Base-by-base conservation (phyloP, 352 stramenopile genomes). In the Pythium angustatum region DNA sequence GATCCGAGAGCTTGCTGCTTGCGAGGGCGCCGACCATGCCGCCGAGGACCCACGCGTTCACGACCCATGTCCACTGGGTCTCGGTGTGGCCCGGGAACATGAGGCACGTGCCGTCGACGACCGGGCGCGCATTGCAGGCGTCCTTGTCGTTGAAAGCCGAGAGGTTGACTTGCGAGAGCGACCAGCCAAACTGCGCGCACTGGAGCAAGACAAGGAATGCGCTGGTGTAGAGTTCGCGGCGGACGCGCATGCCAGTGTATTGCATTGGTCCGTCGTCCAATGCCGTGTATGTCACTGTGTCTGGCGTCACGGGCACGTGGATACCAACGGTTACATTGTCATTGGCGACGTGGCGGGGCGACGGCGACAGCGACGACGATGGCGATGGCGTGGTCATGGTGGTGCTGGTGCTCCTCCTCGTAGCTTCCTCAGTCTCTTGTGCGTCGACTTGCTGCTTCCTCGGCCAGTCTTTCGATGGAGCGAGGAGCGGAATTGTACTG, bases 151-250 rank as follows among this genome's bases (percentile, higher is more conserved):
- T 73, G 66, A 85, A 89, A 11, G 68, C 61, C n/a, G 72, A 82
- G 28, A 85, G 69, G 69, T 91, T 91, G 66, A 91, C 67, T 52
- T 93, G 84, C 12, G 75, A 76, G 6, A 80, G 77, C 12, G 76
- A 80, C 84, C 81, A 71, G 62, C 81, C 73, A 62, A 79, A 77
- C 70, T 90, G 79, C 58, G 81, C 73, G 10, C 78, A 54, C 36
- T 82, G 77, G 24, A 91, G 51, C 40, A 88, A 48, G 41, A 69
- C 64, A 24, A 93, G 64, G 7, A 73, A 31, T 8, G 79, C 63
- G 41, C 81, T 92, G 12, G 56, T 63, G 56, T 63, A 63, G 2
- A 63, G 44, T 30, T 55, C 3, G 38, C 53, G 38, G 53, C n/a
- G 38, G 15, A 60, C 53, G 36, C 14, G 34, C 53, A 51, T 50